A percentile compares a stretch with the other conserved stretches of the same genome.
Evolutionary conservation across 768 basidiomycete species (phyloP).

Genomic region (Aureoboletus auriporus): DNA sequence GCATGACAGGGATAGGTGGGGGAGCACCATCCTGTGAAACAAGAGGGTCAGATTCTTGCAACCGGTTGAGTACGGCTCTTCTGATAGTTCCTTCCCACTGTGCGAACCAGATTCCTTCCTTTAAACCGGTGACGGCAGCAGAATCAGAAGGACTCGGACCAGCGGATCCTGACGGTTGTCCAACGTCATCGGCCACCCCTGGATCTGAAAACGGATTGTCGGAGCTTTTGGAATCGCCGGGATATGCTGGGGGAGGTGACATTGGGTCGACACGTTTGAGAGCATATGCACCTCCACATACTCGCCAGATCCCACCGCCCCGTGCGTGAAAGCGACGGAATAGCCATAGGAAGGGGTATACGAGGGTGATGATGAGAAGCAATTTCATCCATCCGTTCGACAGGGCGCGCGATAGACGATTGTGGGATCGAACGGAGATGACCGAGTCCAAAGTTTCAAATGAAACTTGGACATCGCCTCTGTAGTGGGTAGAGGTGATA

Average conservation of each 20-base stretch:
- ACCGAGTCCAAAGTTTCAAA: constrained; percentile 45
- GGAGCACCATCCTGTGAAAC: constrained; percentile 26
- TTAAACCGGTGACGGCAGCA: constrained; percentile 44
- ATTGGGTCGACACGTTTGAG: constrained; percentile 43
- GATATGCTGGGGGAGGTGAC: constrained; percentile 6
- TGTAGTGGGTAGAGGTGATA: constrained; percentile 38
- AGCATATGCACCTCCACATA: constrained; percentile 75
- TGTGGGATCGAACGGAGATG: constrained; percentile 66
- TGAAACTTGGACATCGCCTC: constrained; percentile 38
- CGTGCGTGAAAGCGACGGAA: constrained; percentile 62
- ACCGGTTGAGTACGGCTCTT: constrained; percentile 48
- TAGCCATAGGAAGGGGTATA: constrained; percentile 82
- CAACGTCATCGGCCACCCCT: neutral
- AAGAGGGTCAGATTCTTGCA: constrained; percentile 34
- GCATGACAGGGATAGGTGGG: constrained; percentile 11
- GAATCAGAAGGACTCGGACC: constrained; percentile 26
- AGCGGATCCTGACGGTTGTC: constrained; percentile 20
- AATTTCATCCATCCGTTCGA: constrained; percentile 71
- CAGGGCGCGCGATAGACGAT: constrained; percentile 59
- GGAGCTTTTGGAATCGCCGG: constrained; percentile 1
- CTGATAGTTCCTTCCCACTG: constrained; percentile 70
- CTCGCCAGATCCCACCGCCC: constrained; percentile 74
- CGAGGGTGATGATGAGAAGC: constrained; percentile 60
- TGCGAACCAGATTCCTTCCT: constrained; percentile 78
- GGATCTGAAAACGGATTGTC: constrained; percentile 5